Evolutionary conservation across 129 eudicot species (phyloP).

Genomic region (Sambucus nigra): DNA sequence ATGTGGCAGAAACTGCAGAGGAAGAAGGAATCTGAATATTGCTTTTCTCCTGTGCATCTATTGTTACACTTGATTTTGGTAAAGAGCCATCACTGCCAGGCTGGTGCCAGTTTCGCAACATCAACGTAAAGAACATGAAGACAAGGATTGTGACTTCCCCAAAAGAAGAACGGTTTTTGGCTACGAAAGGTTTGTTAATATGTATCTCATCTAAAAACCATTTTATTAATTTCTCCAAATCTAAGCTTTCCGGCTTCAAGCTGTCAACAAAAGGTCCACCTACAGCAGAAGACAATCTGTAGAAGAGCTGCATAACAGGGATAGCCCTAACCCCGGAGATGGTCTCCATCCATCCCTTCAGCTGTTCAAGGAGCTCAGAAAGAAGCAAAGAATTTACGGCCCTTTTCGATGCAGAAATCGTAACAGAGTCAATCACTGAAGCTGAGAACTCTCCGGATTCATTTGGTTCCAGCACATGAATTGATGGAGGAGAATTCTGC

Average conservation of each 20-base stretch:
- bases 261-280: slow-evolving; percentile 95
- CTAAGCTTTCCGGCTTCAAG: slow-evolving; percentile 58
- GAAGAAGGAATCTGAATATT: slow-evolving; percentile 30
- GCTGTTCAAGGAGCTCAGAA: slow-evolving; percentile 75
- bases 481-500: slow-evolving; percentile 57
- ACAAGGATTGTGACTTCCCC: slow-evolving; percentile 86
- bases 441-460: slow-evolving; percentile 66
- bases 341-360: slow-evolving; percentile 89
- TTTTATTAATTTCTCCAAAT: slow-evolving; percentile 71
- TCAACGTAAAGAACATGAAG: slow-evolving; percentile 90
- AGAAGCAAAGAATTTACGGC: slow-evolving; percentile 85
- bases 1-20: slow-evolving; percentile 29
- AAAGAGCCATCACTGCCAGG: slow-evolving; percentile 65
- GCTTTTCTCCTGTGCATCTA: slow-evolving; percentile 62
- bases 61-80: slow-evolving; percentile 50
- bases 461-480: slow-evolving; percentile 65
- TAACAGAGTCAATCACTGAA: slow-evolving; percentile 66
- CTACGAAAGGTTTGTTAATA: slow-evolving; percentile 49
- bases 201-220: slow-evolving; percentile 90
- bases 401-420: slow-evolving; percentile 95
- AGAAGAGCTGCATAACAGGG: slow-evolving; percentile 91
- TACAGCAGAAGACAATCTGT: slow-evolving; percentile 86
- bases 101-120: slow-evolving; percentile 97
- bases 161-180: slow-evolving; percentile 60
- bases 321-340: slow-evolving; percentile 84